Evolutionary conservation across 1,284 basidiomycete species (phyloP), one percentile per base, ranked within the genome.

Genomic region (Moesziomyces sp.): DNA sequence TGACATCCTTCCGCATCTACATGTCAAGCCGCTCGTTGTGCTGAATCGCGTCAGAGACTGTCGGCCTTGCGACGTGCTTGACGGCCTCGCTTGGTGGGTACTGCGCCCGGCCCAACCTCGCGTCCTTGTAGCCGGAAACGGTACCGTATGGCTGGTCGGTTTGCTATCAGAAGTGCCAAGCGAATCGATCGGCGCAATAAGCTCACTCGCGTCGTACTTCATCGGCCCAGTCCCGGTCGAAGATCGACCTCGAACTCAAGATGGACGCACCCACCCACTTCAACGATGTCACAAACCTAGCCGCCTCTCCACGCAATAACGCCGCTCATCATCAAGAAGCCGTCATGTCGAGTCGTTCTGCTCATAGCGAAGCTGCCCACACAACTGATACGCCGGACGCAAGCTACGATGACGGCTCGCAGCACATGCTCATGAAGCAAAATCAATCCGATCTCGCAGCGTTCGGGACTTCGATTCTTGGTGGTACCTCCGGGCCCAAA

Each of bases 261-360:
- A 62, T 60, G 51, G 58, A 62, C 19, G 52, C 33, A 3, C 21
- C 51, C 5, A 59, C 58, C 18, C 69, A 66, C n/a, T 58, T 72
- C 40, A 51, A 52, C 48, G 69, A 72, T 53, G 54, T 72, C 19
- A 72, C 69, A 38, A 72, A 72, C 35, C 24, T 64, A 3, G 48
- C 42, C 3, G 48, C 35, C 11, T 53, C 61, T 10, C 50, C 56
- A 3, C 52, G 67, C 19, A 50, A 58, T 35, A 28, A 35, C 8
- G 18, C 44, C 9, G 26, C 26, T 23, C 46, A 44, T n/a, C 24
- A 18, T 23, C 23, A 47, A 10, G 33, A 40, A 18, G 43, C n/a
- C 16, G 5, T 16, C 35, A 38, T 38, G 14, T 14, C 35, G 35
- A 38, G 14, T 11, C 35, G 6, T 14, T 16, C 35, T 38, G 35